A percentile compares a stretch with the other conserved stretches of the same genome.
These are phyloP conservation scores for Xanthoconium stramineum DNA, from an alignment of 768 basidiomycete species.

Conservation along the genomic window DNA sequence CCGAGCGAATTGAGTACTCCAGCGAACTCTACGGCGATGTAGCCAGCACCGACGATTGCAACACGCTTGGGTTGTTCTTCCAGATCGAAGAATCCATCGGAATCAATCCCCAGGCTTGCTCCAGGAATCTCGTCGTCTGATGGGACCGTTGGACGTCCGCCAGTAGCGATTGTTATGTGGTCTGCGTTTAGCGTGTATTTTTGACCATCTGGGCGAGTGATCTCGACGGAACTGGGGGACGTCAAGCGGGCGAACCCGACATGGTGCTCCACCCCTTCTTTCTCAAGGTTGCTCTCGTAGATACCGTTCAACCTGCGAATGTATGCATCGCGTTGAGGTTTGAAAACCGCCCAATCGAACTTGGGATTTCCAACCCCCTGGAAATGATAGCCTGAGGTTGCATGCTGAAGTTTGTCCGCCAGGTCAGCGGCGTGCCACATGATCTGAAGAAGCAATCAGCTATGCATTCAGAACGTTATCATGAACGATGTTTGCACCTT, in stretches of 20 bases:
- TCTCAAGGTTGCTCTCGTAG: slow-evolving; percentile 85
- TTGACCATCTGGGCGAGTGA: slow-evolving; percentile 63
- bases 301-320: slow-evolving; percentile 86
- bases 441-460: slow-evolving; percentile 47
- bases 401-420: slow-evolving; percentile 78
- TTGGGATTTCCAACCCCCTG: slow-evolving; percentile 53
- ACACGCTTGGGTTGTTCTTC: slow-evolving; percentile 89
- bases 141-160: slow-evolving; percentile 81
- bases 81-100: slow-evolving; percentile 95
- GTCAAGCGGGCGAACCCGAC: slow-evolving; percentile 72
- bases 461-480: neutral
- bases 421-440: slow-evolving; percentile 98
- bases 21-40: slow-evolving; percentile 96
- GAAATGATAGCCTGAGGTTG: slow-evolving; percentile 71
- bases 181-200: slow-evolving; percentile 75
- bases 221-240: slow-evolving; percentile 66
- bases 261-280: slow-evolving; percentile 86
- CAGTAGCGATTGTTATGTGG: slow-evolving; percentile 80
- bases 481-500: slow-evolving; percentile 49
- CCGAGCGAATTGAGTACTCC: slow-evolving; percentile 91
- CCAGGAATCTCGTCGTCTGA: slow-evolving; percentile 81
- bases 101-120: slow-evolving; percentile 84
- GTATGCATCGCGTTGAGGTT: slow-evolving; percentile 93
- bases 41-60: slow-evolving; percentile 93
- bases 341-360: slow-evolving; percentile 91